Evolutionary conservation across 2,329 filamentous ascomycete genomes (phyloP).

Genomic region (Neocatenulostroma microsporum): DNA sequence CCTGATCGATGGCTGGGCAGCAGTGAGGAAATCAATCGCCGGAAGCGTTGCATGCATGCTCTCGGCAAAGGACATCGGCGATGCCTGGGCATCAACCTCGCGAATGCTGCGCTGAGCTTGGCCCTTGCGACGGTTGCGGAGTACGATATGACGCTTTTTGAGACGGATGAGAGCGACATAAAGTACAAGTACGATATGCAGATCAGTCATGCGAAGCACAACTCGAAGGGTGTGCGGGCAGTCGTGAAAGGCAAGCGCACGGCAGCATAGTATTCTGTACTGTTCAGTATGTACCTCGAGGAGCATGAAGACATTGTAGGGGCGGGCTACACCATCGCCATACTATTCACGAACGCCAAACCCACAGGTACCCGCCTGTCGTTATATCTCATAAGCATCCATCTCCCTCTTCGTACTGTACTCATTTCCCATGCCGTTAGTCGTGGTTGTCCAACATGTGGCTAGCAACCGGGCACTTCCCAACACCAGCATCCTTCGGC

Average conservation of each 20-base stretch:
- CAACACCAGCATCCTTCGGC: conserved; percentile 29
- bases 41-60: conserved; percentile 1
- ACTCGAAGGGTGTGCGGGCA: not conserved
- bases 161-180: not conserved
- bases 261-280: too few relatives aligned
- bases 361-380: too few relatives aligned
- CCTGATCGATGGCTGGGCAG: too few relatives aligned
- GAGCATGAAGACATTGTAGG: too few relatives aligned
- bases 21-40: not conserved
- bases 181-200: not conserved
- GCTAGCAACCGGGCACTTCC: conserved; percentile 38
- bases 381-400: too few relatives aligned
- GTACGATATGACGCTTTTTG: conserved; percentile 1
- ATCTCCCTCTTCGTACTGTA: too few relatives aligned
- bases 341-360: too few relatives aligned
- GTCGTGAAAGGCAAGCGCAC: not conserved
- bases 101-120: not conserved
- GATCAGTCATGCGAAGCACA: not conserved
- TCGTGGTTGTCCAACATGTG: conserved; percentile 1
- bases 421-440: too few relatives aligned
- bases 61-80: not conserved
- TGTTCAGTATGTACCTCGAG: too few relatives aligned
- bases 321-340: too few relatives aligned
- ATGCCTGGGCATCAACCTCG: not conserved
- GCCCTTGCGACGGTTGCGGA: not conserved